phyloP scores from a whole-genome alignment of 2,329 filamentous ascomycete genomes.

The Aspergillus calidoustus region DNA sequence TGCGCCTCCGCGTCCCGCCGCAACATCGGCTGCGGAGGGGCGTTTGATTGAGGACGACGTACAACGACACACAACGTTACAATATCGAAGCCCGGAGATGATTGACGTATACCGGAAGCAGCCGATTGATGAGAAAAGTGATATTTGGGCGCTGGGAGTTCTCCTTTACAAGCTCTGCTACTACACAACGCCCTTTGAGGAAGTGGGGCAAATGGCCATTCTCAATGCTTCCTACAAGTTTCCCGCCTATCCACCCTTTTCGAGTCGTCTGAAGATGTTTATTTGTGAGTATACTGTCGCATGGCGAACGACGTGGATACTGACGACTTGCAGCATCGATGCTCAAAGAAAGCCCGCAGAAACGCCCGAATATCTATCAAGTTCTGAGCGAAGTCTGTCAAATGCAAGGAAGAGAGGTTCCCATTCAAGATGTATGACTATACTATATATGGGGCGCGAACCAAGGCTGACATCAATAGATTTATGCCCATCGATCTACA shows the following conservation, averaged over 20 bases:
- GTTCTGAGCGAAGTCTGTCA: slow-evolving; percentile 83
- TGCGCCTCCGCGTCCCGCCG: slow-evolving; percentile 80
- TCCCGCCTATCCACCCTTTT: slow-evolving; percentile 85
- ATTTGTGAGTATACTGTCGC: slow-evolving; percentile 66
- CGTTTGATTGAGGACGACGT: slow-evolving; percentile 94
- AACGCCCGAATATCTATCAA: slow-evolving; percentile 91
- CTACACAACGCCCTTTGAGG: slow-evolving; percentile 98
- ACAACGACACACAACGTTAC: slow-evolving; percentile 93
- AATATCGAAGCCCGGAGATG: slow-evolving; percentile 98
- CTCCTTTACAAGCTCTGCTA: slow-evolving; percentile 98
- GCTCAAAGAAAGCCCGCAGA: slow-evolving; percentile 80
- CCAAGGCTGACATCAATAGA: slow-evolving; percentile 52
- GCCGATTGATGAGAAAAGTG: slow-evolving; percentile 97
- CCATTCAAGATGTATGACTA: slow-evolving; percentile 79
- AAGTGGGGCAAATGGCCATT: slow-evolving; percentile 96
- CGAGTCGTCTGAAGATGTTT: slow-evolving; percentile 83
- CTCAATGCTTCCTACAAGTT: slow-evolving; percentile 94
- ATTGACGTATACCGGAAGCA: slow-evolving; percentile 96
- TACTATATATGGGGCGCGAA: background rate
- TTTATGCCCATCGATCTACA: slow-evolving; percentile 68
- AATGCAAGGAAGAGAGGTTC: slow-evolving; percentile 85
- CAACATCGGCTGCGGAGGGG: slow-evolving; percentile 84
- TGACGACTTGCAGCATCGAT: slow-evolving; percentile 65
- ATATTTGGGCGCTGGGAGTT: slow-evolving; percentile 97
- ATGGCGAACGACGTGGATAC: slow-evolving; percentile 21